A percentile compares a stretch with the other conserved stretches of the same genome.
Conservation (phyloP, 148 eudicot genomes). For the Oxyria digyna region DNA sequence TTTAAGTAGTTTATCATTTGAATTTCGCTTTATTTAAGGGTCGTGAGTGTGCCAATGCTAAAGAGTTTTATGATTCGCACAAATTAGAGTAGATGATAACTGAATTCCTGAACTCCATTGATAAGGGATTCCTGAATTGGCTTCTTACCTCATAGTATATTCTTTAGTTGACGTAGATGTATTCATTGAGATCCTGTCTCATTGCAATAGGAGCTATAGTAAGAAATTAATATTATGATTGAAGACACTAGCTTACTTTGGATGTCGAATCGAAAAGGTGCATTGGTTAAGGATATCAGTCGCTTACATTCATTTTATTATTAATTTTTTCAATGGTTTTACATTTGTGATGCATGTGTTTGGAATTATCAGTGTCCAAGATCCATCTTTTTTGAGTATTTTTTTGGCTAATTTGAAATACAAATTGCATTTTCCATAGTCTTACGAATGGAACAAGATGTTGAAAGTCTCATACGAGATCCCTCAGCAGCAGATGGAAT, state of each 20-base stretch:
- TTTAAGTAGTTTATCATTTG: neutral
- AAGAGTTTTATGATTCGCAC: too few relatives aligned
- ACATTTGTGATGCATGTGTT: too few relatives aligned
- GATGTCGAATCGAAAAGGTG: too few relatives aligned
- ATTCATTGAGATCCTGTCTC: neutral
- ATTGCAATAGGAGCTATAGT: neutral
- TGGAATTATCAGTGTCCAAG: too few relatives aligned
- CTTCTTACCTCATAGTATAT: neutral
- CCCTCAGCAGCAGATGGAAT: conserved; percentile 83
- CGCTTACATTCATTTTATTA: neutral
- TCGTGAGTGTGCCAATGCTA: neutral
- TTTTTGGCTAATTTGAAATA: too few relatives aligned
- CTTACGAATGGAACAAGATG: conserved; percentile 75
- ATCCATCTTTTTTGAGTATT: too few relatives aligned
- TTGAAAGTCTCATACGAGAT: conserved; percentile 72
- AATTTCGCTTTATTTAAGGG: neutral
- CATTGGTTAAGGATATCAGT: too few relatives aligned
- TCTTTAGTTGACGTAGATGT: neutral
- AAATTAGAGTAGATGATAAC: neutral
- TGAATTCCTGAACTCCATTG: neutral
- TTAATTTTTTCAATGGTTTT: too few relatives aligned
- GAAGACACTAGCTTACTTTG: too few relatives aligned
- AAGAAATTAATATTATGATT: too few relatives aligned
- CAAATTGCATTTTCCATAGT: conserved; percentile 20
- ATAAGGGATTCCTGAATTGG: neutral